Percentiles rank a stretch among this genome's conserved stretches.
Conservation (phyloP, 805 yeast genomes). For the Yarrowia alimentaria region DNA sequence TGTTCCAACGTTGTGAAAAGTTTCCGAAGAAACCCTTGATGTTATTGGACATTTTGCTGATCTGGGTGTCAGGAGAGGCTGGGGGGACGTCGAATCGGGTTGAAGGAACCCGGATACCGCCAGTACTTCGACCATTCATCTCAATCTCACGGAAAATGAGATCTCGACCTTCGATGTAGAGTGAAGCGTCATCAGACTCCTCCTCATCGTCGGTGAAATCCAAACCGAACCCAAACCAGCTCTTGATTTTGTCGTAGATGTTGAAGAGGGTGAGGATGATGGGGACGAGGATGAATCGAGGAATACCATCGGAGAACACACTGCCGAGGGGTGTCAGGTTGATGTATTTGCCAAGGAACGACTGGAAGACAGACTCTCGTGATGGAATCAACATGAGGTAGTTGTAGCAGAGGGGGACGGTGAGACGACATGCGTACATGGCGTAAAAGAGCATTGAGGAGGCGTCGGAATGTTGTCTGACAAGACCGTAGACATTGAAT, state of each 20-base stretch:
- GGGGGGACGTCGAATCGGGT: slow-evolving; percentile 21
- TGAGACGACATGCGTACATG: slow-evolving; percentile 74
- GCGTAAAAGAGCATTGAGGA: slow-evolving; percentile 75
- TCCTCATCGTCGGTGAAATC: slow-evolving; percentile 43
- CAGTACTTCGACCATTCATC: slow-evolving; percentile 19
- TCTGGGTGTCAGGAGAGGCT: slow-evolving; percentile 10
- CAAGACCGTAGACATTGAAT: slow-evolving; percentile 75
- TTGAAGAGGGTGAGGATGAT: slow-evolving; percentile 61
- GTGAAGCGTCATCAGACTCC: slow-evolving; percentile 32
- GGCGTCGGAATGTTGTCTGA: slow-evolving; percentile 67
- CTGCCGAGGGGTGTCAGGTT: slow-evolving; percentile 73
- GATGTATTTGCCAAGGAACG: slow-evolving; percentile 72
- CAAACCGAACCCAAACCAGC: slow-evolving; percentile 42
- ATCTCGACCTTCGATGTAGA: slow-evolving; percentile 39
- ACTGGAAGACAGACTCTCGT: slow-evolving; percentile 58
- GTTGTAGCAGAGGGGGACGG: slow-evolving; percentile 79
- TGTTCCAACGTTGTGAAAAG: slow-evolving; percentile 30
- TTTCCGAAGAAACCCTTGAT: slow-evolving; percentile 32
- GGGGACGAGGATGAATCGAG: slow-evolving; percentile 72
- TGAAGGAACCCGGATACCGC: slow-evolving; percentile 4
- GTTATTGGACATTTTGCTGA: slow-evolving; percentile 21
- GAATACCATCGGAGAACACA: slow-evolving; percentile 69
- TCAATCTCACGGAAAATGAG: slow-evolving; percentile 30
- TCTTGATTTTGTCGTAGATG: slow-evolving; percentile 61
- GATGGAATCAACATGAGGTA: slow-evolving; percentile 64